Evolutionary conservation across 2,329 filamentous ascomycete species (phyloP).

Genomic region (Ophiostoma perfectum): DNA sequence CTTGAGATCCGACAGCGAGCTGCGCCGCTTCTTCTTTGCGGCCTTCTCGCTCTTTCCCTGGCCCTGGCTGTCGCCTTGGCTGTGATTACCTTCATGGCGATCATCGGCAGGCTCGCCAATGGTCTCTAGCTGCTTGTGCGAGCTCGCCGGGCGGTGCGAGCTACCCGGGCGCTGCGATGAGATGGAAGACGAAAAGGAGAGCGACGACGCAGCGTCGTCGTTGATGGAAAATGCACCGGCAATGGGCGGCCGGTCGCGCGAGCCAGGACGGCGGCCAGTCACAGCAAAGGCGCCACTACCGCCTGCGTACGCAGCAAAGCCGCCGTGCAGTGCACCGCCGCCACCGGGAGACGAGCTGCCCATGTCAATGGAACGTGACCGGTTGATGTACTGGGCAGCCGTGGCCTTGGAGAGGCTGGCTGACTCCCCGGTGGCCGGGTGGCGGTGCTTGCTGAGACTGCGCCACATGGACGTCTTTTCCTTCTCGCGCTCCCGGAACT

Average conservation of each 20-base stretch:
- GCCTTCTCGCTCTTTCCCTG: slow-evolving; percentile 32
- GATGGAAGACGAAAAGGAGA: slow-evolving; percentile 20
- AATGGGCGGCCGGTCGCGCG: slow-evolving; percentile 56
- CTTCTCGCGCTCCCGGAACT: slow-evolving; percentile 40
- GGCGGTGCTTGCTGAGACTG: slow-evolving; percentile 73
- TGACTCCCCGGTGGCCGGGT: slow-evolving; percentile 53
- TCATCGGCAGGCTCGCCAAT: slow-evolving; percentile 49
- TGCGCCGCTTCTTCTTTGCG: slow-evolving; percentile 76
- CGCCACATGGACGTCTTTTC: slow-evolving; percentile 66
- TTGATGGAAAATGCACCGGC: slow-evolving; percentile 58
- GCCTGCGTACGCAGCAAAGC: slow-evolving; percentile 25
- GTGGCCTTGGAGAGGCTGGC: slow-evolving; percentile 59
- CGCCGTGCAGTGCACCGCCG: not conserved
- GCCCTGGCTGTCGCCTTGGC: not conserved
- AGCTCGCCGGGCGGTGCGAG: slow-evolving; percentile 49
- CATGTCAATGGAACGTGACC: slow-evolving; percentile 74
- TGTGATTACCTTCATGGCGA: slow-evolving; percentile 18
- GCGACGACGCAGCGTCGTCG: not conserved
- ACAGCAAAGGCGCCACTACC: slow-evolving; percentile 31
- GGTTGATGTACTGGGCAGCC: slow-evolving; percentile 42
- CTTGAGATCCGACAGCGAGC: slow-evolving; percentile 81
- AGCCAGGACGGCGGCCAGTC: slow-evolving; percentile 46
- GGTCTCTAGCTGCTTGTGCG: slow-evolving; percentile 50
- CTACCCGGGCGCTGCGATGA: slow-evolving; percentile 27
- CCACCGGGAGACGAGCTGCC: slow-evolving; percentile 38